phyloP scores from a whole-genome alignment of 1,284 basidiomycete species.

The Ustilago shanxiensis region DNA sequence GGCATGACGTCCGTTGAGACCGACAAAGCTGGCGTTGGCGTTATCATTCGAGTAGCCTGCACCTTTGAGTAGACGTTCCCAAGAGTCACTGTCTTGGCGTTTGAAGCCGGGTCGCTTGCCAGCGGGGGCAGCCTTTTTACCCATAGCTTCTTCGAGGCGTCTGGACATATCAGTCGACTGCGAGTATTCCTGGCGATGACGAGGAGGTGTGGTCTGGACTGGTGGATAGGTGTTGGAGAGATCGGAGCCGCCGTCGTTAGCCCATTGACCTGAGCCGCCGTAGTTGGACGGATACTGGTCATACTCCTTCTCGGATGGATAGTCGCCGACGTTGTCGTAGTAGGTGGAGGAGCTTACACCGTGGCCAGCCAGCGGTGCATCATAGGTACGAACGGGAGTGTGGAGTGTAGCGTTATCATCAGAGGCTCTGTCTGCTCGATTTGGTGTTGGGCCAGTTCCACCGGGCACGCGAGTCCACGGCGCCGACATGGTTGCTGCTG shows the following conservation, averaged over 20 bases:
- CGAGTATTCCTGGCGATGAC: slow-evolving; percentile 21
- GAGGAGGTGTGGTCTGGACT: neutral
- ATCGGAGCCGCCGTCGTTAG: slow-evolving; percentile 28
- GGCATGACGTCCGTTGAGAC: slow-evolving; percentile 36
- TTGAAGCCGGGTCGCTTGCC: slow-evolving; percentile 28
- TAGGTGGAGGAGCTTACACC: slow-evolving; percentile 26
- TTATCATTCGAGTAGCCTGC: slow-evolving; percentile 45
- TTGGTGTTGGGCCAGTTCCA: slow-evolving; percentile 10
- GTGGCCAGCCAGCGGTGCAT: slow-evolving; percentile 41
- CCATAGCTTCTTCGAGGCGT: slow-evolving; percentile 14
- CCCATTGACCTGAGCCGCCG: slow-evolving; percentile 39
- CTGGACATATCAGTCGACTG: slow-evolving; percentile 33
- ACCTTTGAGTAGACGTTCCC: slow-evolving; percentile 51
- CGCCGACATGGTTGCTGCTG: slow-evolving; percentile 35
- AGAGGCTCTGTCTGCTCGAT: slow-evolving; percentile 9
- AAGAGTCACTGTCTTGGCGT: slow-evolving; percentile 53
- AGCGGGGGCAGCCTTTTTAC: slow-evolving; percentile 18
- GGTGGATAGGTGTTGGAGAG: slow-evolving; percentile 38
- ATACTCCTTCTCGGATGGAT: slow-evolving; percentile 43
- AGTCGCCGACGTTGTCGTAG: slow-evolving; percentile 36
- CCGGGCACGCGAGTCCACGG: slow-evolving; percentile 47
- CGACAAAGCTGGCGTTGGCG: slow-evolving; percentile 49
- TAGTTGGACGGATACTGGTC: slow-evolving; percentile 34
- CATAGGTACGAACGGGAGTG: slow-evolving; percentile 29
- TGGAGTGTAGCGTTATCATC: slow-evolving; percentile 35